Evolutionary conservation across 208 protist genomes (phyloP).

Genomic region (Wallacemonas sp.): DNA sequence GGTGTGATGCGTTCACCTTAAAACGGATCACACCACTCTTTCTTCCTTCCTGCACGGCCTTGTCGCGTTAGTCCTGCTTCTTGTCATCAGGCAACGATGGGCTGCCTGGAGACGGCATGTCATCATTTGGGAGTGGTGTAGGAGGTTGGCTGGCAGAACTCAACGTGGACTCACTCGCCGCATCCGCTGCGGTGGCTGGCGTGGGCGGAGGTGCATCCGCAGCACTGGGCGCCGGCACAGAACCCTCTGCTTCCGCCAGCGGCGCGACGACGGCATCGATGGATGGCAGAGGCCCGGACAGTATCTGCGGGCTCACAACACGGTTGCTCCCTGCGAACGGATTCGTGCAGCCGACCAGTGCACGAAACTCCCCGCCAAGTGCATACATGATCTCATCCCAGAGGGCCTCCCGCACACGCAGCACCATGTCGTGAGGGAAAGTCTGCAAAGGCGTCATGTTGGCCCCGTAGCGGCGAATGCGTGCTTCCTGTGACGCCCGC

Average conservation of each 20-base stretch:
- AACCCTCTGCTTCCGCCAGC: background rate
- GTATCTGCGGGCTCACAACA: slow-evolving; percentile 46
- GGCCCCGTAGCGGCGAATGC: slow-evolving; percentile 57
- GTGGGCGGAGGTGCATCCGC: background rate
- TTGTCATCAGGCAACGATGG: too few relatives aligned
- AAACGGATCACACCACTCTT: too few relatives aligned
- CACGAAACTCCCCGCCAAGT: slow-evolving; percentile 72
- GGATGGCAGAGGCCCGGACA: slow-evolving; percentile 26
- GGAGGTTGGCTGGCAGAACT: too few relatives aligned
- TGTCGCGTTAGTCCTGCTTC: too few relatives aligned
- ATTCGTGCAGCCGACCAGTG: slow-evolving; percentile 76
- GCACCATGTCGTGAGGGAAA: slow-evolving; percentile 73
- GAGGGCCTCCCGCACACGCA: slow-evolving; percentile 73
- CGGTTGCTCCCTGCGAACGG: slow-evolving; percentile 58
- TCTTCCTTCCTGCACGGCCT: too few relatives aligned
- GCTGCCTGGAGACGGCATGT: too few relatives aligned
- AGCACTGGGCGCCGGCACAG: background rate
- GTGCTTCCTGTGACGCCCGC: slow-evolving; percentile 31
- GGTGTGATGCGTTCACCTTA: too few relatives aligned
- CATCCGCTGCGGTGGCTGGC: background rate
- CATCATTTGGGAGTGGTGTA: too few relatives aligned
- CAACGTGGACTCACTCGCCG: too few relatives aligned
- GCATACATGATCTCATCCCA: slow-evolving; percentile 88
- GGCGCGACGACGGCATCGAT: slow-evolving; percentile 4
- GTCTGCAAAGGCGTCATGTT: slow-evolving; percentile 67